phyloP scores from a whole-genome alignment of 805 yeast genomes.

The Wickerhamomyces pijperi region DNA sequence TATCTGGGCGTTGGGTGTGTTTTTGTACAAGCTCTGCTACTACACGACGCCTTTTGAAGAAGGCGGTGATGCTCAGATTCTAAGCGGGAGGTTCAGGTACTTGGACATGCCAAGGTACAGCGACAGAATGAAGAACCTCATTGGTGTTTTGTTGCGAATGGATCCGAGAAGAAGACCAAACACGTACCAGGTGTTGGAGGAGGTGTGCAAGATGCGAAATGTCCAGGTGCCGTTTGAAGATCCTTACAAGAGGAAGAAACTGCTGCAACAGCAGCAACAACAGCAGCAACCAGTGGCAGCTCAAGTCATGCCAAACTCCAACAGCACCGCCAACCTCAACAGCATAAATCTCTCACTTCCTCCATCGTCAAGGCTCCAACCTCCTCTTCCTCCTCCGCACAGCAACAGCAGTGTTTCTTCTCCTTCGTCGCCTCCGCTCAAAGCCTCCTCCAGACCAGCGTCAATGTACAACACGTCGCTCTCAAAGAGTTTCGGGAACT shows the following conservation, averaged over 20 bases:
- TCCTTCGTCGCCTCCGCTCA: constrained; percentile 15
- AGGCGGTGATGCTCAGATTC: constrained; percentile 51
- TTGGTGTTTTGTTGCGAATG: constrained; percentile 46
- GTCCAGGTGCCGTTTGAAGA: constrained; percentile 30
- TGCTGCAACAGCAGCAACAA: constrained; percentile 2
- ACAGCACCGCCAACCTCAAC: not conserved
- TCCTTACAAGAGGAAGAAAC: constrained; percentile 23
- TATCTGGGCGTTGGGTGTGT: constrained; percentile 78
- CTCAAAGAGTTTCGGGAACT: constrained; percentile 5
- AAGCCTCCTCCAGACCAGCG: constrained; percentile 13
- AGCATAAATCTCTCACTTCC: not conserved
- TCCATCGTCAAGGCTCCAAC: too few species aligned
- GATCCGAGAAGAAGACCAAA: constrained; percentile 69
- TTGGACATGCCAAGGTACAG: constrained; percentile 50
- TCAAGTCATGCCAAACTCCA: not conserved
- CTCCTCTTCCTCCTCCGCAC: not conserved
- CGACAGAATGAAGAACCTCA: constrained; percentile 50
- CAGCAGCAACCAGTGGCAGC: constrained; percentile 1
- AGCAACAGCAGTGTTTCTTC: constrained; percentile 1
- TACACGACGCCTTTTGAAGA: constrained; percentile 77
- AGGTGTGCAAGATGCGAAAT: constrained; percentile 51
- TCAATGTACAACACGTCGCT: constrained; percentile 11
- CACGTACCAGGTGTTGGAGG: constrained; percentile 59
- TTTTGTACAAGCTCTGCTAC: constrained; percentile 66
- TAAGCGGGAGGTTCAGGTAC: constrained; percentile 41